Conservation (phyloP, 2,329 filamentous ascomycete species). For the Ascocoryne sarcoides region DNA sequence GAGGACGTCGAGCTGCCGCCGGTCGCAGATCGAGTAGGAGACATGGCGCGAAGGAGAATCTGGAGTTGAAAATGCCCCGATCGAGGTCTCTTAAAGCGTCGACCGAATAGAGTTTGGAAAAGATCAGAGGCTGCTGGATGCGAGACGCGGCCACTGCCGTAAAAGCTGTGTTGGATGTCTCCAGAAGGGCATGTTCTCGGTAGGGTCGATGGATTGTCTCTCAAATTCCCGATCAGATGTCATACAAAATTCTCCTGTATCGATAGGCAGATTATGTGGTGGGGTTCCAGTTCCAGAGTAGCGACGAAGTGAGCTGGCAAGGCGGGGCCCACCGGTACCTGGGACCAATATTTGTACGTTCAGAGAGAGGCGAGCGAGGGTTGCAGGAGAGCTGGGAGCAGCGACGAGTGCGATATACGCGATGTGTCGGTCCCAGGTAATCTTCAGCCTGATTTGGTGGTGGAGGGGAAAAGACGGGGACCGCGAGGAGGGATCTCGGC, state of each 20-base stretch:
- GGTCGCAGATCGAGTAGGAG: constrained; percentile 5
- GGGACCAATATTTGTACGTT: too few species aligned
- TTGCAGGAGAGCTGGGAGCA: too few species aligned
- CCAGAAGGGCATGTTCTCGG: constrained; percentile 25
- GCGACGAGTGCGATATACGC: background rate
- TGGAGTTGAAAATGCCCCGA: background rate
- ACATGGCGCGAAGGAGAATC: constrained; percentile 11
- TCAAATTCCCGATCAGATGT: constrained; percentile 9
- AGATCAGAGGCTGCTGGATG: too few species aligned
- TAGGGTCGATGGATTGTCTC: constrained; percentile 2
- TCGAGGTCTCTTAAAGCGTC: background rate
- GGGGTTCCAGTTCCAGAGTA: background rate
- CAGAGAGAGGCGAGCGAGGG: too few species aligned
- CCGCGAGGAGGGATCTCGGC: too few species aligned
- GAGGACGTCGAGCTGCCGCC: constrained; percentile 2
- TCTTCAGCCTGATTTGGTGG: background rate
- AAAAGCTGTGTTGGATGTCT: constrained; percentile 10
- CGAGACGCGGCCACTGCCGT: constrained; percentile 17
- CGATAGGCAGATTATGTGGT: background rate
- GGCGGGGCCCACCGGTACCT: background rate
- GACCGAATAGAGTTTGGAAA: too few species aligned
- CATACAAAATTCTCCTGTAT: background rate
- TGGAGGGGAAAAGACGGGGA: background rate
- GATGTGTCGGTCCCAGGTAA: background rate
- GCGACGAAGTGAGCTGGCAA: background rate